These are phyloP conservation scores for Fusarium scirpi DNA, from an alignment of 2,329 filamentous ascomycete species.

Conservation along the genomic window DNA sequence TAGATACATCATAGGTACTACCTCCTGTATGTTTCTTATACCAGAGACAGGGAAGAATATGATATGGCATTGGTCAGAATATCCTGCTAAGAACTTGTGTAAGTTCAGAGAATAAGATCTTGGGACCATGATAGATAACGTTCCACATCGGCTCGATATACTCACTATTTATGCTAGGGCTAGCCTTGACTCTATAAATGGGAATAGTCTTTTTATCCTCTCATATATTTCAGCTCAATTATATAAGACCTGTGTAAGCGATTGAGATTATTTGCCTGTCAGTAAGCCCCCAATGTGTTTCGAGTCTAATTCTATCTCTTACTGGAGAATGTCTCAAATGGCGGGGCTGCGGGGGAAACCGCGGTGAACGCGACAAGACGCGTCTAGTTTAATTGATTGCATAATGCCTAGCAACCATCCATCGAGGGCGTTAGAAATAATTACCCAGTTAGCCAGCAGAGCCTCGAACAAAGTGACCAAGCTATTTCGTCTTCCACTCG, in stretches of 20 bases:
- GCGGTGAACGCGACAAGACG: conserved; percentile 27
- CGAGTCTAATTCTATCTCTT: neutral
- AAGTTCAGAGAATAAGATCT: neutral
- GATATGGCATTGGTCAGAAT: neutral
- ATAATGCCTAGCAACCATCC: neutral
- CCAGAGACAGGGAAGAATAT: neutral
- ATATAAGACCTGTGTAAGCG: neutral
- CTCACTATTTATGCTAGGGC: neutral
- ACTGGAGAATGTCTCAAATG: neutral
- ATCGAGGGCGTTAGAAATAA: neutral
- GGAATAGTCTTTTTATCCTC: neutral
- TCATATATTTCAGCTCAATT: neutral
- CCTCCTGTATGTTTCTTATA: neutral
- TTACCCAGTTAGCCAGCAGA: neutral
- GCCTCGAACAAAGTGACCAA: neutral
- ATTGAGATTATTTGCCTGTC: neutral
- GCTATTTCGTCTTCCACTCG: neutral
- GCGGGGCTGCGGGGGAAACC: conserved; percentile 18
- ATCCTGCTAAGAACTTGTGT: neutral
- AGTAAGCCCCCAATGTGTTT: neutral
- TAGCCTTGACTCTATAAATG: neutral
- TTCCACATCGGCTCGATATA: neutral
- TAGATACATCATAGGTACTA: neutral
- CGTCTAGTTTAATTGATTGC: conserved; percentile 39
- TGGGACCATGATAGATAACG: neutral